These are phyloP conservation scores for Flaveria robusta DNA, from an alignment of 129 eudicot species.

Conservation along the genomic window DNA sequence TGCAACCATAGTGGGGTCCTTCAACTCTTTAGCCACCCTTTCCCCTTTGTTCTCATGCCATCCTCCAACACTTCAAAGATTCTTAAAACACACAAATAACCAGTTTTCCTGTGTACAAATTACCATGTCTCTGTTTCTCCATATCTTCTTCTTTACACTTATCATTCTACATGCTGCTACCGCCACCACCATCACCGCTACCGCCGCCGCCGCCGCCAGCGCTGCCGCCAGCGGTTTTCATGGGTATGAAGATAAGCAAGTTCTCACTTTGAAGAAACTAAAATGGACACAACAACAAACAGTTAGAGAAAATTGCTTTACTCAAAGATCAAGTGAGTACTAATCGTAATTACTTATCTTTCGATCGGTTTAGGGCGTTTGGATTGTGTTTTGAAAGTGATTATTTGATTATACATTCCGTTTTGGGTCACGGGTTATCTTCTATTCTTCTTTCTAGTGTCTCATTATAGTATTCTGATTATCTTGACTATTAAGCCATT, in stretches of 20 bases:
- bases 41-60: conserved; percentile 83
- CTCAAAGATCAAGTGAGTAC: conserved; percentile 75
- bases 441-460: not conserved
- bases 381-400: conserved; percentile 10
- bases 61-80: conserved; percentile 64
- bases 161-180: conserved; percentile 26
- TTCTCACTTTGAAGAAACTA: conserved; percentile 50
- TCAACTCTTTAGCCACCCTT: conserved; percentile 57
- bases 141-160: conserved; percentile 34
- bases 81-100: conserved; percentile 31
- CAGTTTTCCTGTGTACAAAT: conserved; percentile 8
- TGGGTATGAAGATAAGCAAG: conserved; percentile 35
- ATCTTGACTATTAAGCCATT: not conserved
- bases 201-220: conserved; percentile 16
- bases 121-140: conserved; percentile 25
- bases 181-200: conserved; percentile 7
- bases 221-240: conserved; percentile 4
- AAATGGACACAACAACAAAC: conserved; percentile 39
- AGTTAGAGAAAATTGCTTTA: conserved; percentile 35
- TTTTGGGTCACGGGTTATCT: not conserved
- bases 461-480: not conserved
- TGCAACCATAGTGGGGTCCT: conserved; percentile 76
- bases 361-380: not conserved
- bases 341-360: not conserved
- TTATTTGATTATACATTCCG: not conserved